Evolutionary conservation across 345 rosid genomes (phyloP).

Genomic region (Gossypium thurberi): DNA sequence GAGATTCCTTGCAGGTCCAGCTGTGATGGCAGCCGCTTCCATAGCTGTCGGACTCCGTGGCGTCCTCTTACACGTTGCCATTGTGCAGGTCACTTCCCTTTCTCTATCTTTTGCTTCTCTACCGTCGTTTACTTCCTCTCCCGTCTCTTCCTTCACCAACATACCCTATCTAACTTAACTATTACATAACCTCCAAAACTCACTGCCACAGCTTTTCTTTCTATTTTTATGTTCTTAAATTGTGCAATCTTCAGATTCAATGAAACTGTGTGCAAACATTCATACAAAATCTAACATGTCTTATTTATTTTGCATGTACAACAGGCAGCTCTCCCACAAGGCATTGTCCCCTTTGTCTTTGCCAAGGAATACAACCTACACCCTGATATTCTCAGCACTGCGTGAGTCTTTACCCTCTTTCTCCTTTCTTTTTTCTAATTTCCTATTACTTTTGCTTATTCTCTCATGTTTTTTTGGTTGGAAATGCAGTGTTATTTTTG

Average conservation of each 20-base stretch:
- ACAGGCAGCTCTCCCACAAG: conserved; percentile 83
- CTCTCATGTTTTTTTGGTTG: neutral
- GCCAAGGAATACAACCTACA: conserved; percentile 77
- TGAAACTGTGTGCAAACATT: neutral
- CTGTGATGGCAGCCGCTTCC: conserved; percentile 97
- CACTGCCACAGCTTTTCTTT: too few species aligned
- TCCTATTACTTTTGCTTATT: neutral
- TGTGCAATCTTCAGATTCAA: too few species aligned
- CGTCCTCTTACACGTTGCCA: conserved; percentile 81
- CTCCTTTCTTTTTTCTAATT: too few species aligned
- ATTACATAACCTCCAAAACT: too few species aligned
- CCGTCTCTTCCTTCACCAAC: neutral
- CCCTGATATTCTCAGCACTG: conserved; percentile 78
- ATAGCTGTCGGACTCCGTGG: conserved; percentile 85
- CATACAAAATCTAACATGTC: conserved; percentile 16
- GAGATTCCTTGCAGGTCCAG: conserved; percentile 97
- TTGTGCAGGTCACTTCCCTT: conserved; percentile 60
- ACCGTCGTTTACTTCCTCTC: neutral
- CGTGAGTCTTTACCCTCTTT: conserved; percentile 28
- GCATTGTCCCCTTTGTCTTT: conserved; percentile 81
- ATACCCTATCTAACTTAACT: too few species aligned
- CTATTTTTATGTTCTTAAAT: too few species aligned
- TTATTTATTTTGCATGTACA: conserved; percentile 11
- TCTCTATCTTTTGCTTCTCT: neutral
- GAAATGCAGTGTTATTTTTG: conserved; percentile 81